phyloP scores from a whole-genome alignment of 768 basidiomycete genomes.

The Trichaptum fuscoviolaceum region DNA sequence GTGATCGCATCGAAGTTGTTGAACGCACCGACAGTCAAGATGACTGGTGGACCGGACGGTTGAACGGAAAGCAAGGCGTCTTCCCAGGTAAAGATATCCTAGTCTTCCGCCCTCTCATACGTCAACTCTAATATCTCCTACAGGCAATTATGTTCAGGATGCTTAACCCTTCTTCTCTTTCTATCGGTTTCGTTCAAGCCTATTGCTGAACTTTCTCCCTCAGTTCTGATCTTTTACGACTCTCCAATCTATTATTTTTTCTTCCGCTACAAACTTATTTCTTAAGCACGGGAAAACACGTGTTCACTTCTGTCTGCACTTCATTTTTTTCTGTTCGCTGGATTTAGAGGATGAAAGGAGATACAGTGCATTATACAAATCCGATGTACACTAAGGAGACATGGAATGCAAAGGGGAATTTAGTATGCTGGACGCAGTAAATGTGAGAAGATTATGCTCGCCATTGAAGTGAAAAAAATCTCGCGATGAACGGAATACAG shows the following conservation, averaged over 20 bases:
- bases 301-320: not conserved
- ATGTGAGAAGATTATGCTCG: not conserved
- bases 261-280: not conserved
- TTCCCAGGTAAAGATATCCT: slow-evolving; percentile 65
- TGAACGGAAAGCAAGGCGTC: slow-evolving; percentile 80
- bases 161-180: slow-evolving; percentile 19
- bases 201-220: not conserved
- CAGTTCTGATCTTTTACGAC: not conserved
- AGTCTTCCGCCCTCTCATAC: not conserved
- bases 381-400: not conserved
- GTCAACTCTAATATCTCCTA: slow-evolving; percentile 7
- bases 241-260: not conserved
- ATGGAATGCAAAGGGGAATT: not conserved
- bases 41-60: slow-evolving; percentile 96
- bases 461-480: not conserved
- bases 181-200: not conserved
- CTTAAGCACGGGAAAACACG: not conserved
- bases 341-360: not conserved
- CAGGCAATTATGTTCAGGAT: slow-evolving; percentile 69
- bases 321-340: not conserved
- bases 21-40: slow-evolving; percentile 77
- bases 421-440: not conserved
- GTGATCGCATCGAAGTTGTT: slow-evolving; percentile 88
- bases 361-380: slow-evolving; percentile 1
- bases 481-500: not conserved